These are phyloP conservation scores for Xylaria palmicola DNA, from an alignment of 495 filamentous ascomycete species.

Conservation along the genomic window DNA sequence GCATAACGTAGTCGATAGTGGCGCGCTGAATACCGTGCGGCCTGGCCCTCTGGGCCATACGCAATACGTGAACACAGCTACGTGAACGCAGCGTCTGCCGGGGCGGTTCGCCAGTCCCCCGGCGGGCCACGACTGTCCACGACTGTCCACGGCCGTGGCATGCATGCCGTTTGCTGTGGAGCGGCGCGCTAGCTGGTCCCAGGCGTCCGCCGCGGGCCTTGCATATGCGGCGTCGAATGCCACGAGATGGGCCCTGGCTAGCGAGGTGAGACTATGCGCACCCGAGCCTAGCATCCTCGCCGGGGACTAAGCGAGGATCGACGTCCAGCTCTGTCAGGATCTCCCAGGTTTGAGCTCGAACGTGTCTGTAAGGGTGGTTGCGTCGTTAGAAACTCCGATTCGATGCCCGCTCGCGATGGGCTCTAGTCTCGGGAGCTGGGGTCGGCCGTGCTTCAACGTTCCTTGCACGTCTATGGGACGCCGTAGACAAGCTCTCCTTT, in stretches of 20 bases:
- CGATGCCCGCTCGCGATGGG: conserved; percentile 11
- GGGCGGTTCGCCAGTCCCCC: conserved; percentile 3
- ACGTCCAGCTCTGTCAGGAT: conserved; percentile 36
- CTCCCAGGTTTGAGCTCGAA: conserved; percentile 33
- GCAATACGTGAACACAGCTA: too few relatives aligned
- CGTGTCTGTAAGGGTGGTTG: conserved; percentile 22
- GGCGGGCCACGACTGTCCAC: too few relatives aligned
- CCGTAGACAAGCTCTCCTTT: neutral
- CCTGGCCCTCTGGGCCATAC: neutral
- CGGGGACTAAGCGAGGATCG: conserved; percentile 22
- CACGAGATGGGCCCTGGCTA: conserved; percentile 24
- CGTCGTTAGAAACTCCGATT: conserved; percentile 33
- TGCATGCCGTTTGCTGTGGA: conserved; percentile 2
- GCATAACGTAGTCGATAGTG: conserved; percentile 25
- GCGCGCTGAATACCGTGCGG: conserved; percentile 29
- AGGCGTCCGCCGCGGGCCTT: conserved; percentile 15
- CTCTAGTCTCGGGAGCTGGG: conserved; percentile 15
- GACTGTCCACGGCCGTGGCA: too few relatives aligned
- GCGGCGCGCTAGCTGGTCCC: conserved; percentile 8
- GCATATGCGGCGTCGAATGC: conserved; percentile 27
- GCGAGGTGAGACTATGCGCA: conserved; percentile 21
- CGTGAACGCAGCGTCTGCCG: neutral
- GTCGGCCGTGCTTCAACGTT: conserved; percentile 13
- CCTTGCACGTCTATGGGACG: conserved; percentile 15
- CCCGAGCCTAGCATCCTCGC: conserved; percentile 17